Evolutionary conservation across 2,329 filamentous ascomycete species (phyloP).

Genomic region (Herpotrichia juniperi): DNA sequence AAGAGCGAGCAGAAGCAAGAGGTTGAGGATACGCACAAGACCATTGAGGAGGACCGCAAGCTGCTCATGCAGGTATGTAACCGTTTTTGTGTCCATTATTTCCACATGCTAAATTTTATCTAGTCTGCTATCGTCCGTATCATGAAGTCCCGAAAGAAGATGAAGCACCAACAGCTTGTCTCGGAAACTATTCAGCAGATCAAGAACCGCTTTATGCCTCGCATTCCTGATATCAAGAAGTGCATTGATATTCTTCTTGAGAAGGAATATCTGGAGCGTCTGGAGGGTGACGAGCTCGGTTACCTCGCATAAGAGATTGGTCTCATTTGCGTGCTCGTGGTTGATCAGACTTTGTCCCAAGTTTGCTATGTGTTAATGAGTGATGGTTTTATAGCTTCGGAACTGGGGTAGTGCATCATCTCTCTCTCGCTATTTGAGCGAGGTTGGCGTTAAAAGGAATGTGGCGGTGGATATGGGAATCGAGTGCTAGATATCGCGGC

Average conservation of each 20-base stretch:
- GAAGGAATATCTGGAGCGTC: constrained; percentile 96
- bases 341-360: neutral
- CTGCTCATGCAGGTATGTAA: constrained; percentile 87
- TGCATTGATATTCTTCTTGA: constrained; percentile 98
- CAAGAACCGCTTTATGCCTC: constrained; percentile 88
- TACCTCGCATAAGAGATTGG: constrained; percentile 74
- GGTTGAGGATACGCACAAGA: constrained; percentile 97
- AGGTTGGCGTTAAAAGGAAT: neutral
- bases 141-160: constrained; percentile 99
- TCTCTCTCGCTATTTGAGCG: constrained; percentile 1
- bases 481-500: constrained; percentile 1
- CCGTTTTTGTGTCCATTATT: constrained; percentile 2
- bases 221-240: constrained; percentile 97
- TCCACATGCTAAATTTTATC: constrained; percentile 34
- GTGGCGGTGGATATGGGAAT: neutral
- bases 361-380: constrained; percentile 1
- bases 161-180: constrained; percentile 96
- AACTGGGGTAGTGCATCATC: neutral
- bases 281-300: constrained; percentile 92
- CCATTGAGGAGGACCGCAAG: constrained; percentile 97
- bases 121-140: constrained; percentile 98
- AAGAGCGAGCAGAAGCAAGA: constrained; percentile 97
- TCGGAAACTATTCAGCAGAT: constrained; percentile 97
- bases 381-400: neutral
- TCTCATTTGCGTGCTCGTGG: neutral